A percentile compares a stretch with the other conserved stretches of the same genome.
Conservation (phyloP, 1,139 yeast species). For the Spencermartinsiella ligniputridi region DNA sequence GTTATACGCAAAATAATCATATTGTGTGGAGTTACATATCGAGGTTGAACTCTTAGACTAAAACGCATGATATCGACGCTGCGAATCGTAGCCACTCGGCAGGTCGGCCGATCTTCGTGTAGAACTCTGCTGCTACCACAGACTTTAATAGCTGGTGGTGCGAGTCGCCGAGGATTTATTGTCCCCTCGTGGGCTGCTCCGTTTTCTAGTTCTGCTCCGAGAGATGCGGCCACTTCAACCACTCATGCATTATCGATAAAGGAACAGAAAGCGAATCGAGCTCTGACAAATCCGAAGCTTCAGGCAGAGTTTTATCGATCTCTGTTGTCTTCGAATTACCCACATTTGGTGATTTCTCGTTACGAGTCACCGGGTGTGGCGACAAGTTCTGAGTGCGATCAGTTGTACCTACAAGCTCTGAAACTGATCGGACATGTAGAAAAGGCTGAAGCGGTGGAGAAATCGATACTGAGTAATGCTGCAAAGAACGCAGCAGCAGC, state of each 20-base stretch:
- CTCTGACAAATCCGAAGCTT: constrained; percentile 56
- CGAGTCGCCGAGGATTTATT: background rate
- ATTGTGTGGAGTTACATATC: no score
- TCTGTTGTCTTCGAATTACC: constrained; percentile 72
- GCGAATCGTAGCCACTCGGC: background rate
- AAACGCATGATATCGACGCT: background rate
- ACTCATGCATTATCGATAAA: constrained; percentile 25
- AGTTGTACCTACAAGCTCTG: constrained; percentile 73
- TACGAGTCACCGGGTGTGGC: constrained; percentile 92
- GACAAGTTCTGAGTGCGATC: constrained; percentile 69
- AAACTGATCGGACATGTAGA: constrained; percentile 70
- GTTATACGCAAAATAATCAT: no score
- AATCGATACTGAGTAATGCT: constrained; percentile 17
- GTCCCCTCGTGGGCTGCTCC: background rate
- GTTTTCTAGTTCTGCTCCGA: background rate
- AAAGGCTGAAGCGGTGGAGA: constrained; percentile 58
- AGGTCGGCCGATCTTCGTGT: background rate
- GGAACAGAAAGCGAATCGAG: constrained; percentile 79
- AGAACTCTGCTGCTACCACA: background rate
- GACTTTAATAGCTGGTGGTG: no score
- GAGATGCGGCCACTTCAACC: constrained; percentile 7
- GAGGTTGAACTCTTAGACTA: no score
- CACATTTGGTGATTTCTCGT: constrained; percentile 87
- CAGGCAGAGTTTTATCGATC: constrained; percentile 82
- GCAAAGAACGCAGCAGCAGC: constrained; percentile 7